Conservation (phyloP, 1,284 basidiomycete genomes). For the Puccinia hordei region DNA sequence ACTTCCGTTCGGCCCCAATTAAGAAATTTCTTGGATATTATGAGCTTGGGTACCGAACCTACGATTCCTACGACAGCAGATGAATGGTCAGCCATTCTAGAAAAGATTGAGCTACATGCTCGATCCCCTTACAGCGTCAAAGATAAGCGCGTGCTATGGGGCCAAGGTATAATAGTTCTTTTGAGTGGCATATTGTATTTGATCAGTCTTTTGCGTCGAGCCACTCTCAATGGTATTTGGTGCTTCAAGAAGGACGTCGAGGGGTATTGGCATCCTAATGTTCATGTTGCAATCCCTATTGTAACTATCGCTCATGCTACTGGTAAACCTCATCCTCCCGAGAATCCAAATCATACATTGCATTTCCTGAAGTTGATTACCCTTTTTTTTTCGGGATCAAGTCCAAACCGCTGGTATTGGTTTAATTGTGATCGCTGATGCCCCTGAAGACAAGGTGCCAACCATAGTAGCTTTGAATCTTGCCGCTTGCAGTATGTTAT, state of each 20-base stretch:
- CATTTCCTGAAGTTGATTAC: background rate
- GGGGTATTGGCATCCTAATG: conserved; percentile 48
- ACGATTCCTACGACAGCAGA: conserved; percentile 31
- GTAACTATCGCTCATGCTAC: conserved; percentile 40
- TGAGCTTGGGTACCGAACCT: conserved; percentile 3
- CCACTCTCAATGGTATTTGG: conserved; percentile 35
- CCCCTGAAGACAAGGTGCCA: conserved; percentile 1
- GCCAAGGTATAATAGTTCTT: conserved; percentile 43
- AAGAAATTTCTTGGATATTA: background rate
- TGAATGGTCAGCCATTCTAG: conserved; percentile 37
- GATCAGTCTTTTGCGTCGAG: conserved; percentile 20
- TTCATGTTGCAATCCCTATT: conserved; percentile 47
- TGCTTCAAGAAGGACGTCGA: conserved; percentile 48
- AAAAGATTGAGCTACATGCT: conserved; percentile 36
- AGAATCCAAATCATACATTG: background rate
- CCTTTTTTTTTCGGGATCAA: background rate
- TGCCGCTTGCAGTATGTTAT: conserved; percentile 29
- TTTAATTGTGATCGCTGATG: conserved; percentile 24
- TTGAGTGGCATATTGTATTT: conserved; percentile 42
- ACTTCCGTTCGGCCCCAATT: background rate
- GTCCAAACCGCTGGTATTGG: conserved; percentile 47
- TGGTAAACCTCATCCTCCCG: background rate
- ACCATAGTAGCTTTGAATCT: conserved; percentile 39
- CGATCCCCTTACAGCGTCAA: conserved; percentile 35
- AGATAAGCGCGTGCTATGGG: conserved; percentile 41